Evolutionary conservation across 2,329 filamentous ascomycete species (phyloP), one percentile per base, ranked within the genome.

Genomic region (Cladosporium sp.): DNA sequence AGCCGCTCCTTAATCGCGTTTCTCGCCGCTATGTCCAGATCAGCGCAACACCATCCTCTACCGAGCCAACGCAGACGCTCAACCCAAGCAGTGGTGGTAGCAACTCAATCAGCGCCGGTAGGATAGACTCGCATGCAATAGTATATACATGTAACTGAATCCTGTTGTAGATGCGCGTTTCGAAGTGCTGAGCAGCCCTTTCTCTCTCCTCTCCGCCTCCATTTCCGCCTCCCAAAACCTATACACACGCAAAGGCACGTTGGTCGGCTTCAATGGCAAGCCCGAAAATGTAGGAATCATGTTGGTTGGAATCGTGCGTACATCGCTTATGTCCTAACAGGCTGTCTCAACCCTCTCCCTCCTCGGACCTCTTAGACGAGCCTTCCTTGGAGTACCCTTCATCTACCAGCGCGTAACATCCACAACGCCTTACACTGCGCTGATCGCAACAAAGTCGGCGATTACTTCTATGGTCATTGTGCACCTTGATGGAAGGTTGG

Each of bases 171-270:
- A 97, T 82, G 94, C 94, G 56, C 86, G 87, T 58, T 99, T 99
- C 74, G 91, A 97, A 74, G 91, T 97, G 48, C 79, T 99, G 63
- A 94, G 94, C 61, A 84, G 90, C 22, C 91, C 93, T 1, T 94
- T 94, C 74, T 97, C 94, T 56, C 85, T 99, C 62, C 86, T 99
- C 65, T 97, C 93, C 20, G 92, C 96, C 63, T 90, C 88, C 7
- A 83, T 99, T 53, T 95, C 94, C 35, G 90, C 94, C 40, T 97
- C 93, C 32, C 93, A 97, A 74, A 88, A 89, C 67, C 85, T 99
- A 50, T 97, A 94, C 75, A 97, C 94, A 20, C 84, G 93, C 65
- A 86, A 91, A 67, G 95, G 95, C 55, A 96, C 93, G 1, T 79
- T 99, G 51, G 90, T 97, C 55, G 92, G 88, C 47, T 83, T 97